These are phyloP conservation scores for Fusarium sp. DNA, from an alignment of 2,329 filamentous ascomycete genomes.

Conservation along the genomic window DNA sequence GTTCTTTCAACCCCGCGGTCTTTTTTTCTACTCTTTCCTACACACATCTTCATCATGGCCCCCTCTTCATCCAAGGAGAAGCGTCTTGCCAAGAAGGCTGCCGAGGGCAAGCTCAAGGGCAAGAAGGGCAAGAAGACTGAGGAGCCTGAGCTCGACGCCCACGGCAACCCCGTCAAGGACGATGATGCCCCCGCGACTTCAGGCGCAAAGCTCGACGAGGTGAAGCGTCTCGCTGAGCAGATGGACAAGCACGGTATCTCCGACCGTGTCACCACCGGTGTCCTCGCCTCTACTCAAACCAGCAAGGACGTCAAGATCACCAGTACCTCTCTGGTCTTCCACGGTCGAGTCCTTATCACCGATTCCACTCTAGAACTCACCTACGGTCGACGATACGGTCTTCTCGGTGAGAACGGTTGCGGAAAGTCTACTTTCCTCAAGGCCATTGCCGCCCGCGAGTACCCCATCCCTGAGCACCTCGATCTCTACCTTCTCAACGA, in stretches of 20 bases:
- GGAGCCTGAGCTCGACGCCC: conserved; percentile 71
- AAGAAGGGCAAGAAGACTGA: conserved; percentile 80
- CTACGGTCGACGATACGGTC: conserved; percentile 91
- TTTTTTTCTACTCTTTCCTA: conserved; percentile 10
- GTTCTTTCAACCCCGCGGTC: conserved; percentile 43
- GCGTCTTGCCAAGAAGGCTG: conserved; percentile 76
- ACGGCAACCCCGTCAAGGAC: conserved; percentile 65
- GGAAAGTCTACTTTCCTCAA: conserved; percentile 99
- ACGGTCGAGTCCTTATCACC: conserved; percentile 94
- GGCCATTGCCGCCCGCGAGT: conserved; percentile 92
- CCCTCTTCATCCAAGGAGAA: conserved; percentile 77
- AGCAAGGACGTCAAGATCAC: conserved; percentile 98
- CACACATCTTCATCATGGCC: conserved; percentile 56
- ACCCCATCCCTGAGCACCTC: conserved; percentile 93
- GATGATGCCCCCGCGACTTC: conserved; percentile 75
- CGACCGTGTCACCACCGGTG: conserved; percentile 97
- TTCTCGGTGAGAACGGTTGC: conserved; percentile 98
- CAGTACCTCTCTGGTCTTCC: conserved; percentile 93
- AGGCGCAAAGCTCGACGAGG: conserved; percentile 78
- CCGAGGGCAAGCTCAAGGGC: conserved; percentile 73
- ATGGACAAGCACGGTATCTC: conserved; percentile 97
- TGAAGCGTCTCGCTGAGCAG: conserved; percentile 89
- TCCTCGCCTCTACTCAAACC: conserved; percentile 83
- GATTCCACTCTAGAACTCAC: conserved; percentile 94
- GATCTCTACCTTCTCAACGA: conserved; percentile 99